Evolutionary conservation across 208 protist genomes (phyloP), one percentile per base, ranked within the genome.

Genomic region (Paratrypanosoma confusum): DNA sequence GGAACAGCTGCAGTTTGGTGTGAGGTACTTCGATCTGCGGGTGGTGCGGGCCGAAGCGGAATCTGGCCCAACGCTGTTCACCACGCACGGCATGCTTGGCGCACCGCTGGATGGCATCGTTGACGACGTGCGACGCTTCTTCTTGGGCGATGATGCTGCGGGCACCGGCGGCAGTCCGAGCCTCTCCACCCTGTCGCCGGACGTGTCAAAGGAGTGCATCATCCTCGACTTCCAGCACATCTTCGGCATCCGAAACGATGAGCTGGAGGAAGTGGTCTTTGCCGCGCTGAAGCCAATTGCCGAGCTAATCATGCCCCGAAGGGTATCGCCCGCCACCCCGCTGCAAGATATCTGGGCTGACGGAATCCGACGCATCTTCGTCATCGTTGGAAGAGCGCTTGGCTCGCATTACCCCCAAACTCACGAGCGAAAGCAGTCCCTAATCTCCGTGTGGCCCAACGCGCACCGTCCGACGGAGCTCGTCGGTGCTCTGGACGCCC

Each of bases 191-290:
- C n/a, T n/a, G n/a, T n/a, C n/a, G n/a, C n/a, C n/a, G n/a, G n/a
- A n/a, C n/a, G n/a, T n/a, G n/a, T n/a, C n/a, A n/a, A n/a, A 73
- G 22, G 59, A 74, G 49, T 59, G 76, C 37, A 27, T 81, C 5
- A 31, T 74, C 14, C 25, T 82, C 0, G 66, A 81, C 49, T 66
- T 87, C 13, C 63, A 80, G 49, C 65, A 76, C 41, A 29, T 86
- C 13, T 64, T 50, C 21, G 14, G 51, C 4, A 26, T 43, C 23
- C 36, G 40, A 0, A 47, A 45, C 17, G 43, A 34, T 26, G 52
- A 58, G 1, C 18, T 49, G 22, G 37, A 48, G 22, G 18, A 25
- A 3, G 20, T 33, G 10, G 60, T 85, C 28, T 55, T 65, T 20
- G 31, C 42, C 7, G 54, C 35, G n/a, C 31, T 85, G 0, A 6